These are phyloP conservation scores for Candida verbasci DNA, from an alignment of 805 yeast species.

Conservation along the genomic window DNA sequence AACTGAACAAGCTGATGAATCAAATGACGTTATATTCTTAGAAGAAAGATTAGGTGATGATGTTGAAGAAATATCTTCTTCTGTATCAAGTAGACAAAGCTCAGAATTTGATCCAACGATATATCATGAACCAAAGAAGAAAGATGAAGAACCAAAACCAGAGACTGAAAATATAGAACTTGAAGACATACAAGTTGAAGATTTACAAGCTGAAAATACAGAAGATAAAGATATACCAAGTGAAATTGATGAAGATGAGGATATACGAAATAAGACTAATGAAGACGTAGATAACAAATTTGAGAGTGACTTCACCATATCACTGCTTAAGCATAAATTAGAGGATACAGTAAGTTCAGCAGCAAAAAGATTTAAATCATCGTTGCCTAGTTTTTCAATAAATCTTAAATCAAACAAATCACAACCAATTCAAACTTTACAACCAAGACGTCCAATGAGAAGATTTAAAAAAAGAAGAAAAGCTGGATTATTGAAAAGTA, in stretches of 20 bases:
- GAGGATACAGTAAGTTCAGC: constrained; percentile 1
- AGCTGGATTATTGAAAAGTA: no score
- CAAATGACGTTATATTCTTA: neutral
- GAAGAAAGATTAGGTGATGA: neutral
- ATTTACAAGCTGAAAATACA: neutral
- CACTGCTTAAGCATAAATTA: constrained; percentile 1
- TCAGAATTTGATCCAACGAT: no score
- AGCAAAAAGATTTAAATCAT: constrained; percentile 1
- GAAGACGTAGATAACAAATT: no score
- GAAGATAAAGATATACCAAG: neutral
- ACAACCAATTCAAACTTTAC: neutral
- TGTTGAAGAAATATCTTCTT: neutral
- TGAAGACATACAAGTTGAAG: no score
- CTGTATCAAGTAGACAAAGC: neutral
- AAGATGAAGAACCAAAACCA: no score
- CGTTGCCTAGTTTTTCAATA: neutral
- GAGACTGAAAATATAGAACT: neutral
- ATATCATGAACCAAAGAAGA: no score
- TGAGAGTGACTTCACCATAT: no score
- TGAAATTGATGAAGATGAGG: no score
- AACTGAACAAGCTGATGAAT: no score
- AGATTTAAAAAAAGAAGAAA: constrained; percentile 1
- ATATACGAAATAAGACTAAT: no score
- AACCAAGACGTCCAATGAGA: neutral
- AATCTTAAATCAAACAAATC: neutral